Conservation (phyloP, 164 flowering plant genomes). For the Vitis rupestris region DNA sequence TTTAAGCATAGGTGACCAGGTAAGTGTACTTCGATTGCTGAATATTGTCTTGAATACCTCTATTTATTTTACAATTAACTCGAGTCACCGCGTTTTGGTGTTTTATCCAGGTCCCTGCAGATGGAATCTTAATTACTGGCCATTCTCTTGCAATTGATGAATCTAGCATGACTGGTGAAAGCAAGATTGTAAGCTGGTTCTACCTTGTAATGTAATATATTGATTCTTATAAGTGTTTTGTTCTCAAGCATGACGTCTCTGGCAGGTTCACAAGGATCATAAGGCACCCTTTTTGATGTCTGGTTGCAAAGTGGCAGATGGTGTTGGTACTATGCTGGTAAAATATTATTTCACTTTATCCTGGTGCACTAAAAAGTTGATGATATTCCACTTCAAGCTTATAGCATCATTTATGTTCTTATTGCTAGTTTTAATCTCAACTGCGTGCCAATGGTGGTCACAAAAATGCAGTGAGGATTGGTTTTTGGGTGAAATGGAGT, state of each 20-base stretch:
- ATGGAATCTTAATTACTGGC: slow-evolving; percentile 77
- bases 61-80: background rate
- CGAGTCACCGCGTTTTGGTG: background rate
- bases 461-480: background rate
- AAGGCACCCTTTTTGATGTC: slow-evolving; percentile 93
- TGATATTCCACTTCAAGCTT: background rate
- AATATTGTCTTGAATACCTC: too few relatives aligned
- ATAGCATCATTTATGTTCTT: background rate
- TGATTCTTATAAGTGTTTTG: background rate
- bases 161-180: slow-evolving; percentile 99
- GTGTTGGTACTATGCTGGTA: slow-evolving; percentile 97
- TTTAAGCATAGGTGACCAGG: slow-evolving; percentile 96
- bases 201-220: background rate
- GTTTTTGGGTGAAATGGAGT: background rate
- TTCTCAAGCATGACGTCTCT: slow-evolving; percentile 8
- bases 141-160: slow-evolving; percentile 96
- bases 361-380: background rate
- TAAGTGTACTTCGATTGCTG: slow-evolving; percentile 9
- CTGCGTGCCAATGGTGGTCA: background rate
- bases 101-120: slow-evolving; percentile 78
- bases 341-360: slow-evolving; percentile 3
- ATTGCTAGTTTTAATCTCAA: background rate
- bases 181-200: slow-evolving; percentile 75
- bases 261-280: slow-evolving; percentile 78
- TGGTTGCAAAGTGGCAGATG: slow-evolving; percentile 99